A percentile compares a stretch with the other conserved stretches of the same genome.
Evolutionary conservation across 2,329 filamentous ascomycete species (phyloP).

Genomic region (Talaromyces sp.): DNA sequence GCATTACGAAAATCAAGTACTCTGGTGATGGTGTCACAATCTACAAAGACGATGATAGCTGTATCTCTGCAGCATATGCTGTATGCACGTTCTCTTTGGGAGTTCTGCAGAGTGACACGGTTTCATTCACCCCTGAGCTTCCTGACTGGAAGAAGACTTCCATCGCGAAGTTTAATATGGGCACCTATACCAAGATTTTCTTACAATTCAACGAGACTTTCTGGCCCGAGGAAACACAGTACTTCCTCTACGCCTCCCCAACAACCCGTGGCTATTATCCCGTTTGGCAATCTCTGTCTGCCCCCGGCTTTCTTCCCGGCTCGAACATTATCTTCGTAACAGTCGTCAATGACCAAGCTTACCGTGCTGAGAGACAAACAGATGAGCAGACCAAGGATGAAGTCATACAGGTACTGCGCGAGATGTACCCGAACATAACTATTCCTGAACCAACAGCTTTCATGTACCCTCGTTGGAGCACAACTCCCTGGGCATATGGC

Average conservation of each 20-base stretch:
- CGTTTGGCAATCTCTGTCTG: slow-evolving; percentile 65
- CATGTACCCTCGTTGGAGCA: slow-evolving; percentile 63
- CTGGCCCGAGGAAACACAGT: slow-evolving; percentile 61
- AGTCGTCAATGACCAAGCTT: slow-evolving; percentile 59
- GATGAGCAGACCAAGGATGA: slow-evolving; percentile 62
- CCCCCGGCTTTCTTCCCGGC: slow-evolving; percentile 60
- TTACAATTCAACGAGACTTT: slow-evolving; percentile 69
- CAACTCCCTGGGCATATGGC: slow-evolving; percentile 57
- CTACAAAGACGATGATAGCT: slow-evolving; percentile 56
- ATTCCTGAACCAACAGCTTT: slow-evolving; percentile 65
- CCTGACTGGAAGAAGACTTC: slow-evolving; percentile 67
- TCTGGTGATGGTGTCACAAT: slow-evolving; percentile 57
- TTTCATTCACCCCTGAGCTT: slow-evolving; percentile 61
- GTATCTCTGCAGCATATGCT: slow-evolving; percentile 63
- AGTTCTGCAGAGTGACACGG: slow-evolving; percentile 64
- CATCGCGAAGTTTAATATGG: slow-evolving; percentile 68
- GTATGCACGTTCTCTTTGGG: slow-evolving; percentile 70
- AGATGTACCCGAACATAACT: slow-evolving; percentile 62
- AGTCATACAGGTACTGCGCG: slow-evolving; percentile 59
- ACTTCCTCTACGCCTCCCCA: slow-evolving; percentile 57
- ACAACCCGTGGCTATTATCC: slow-evolving; percentile 58
- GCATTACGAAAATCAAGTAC: slow-evolving; percentile 60
- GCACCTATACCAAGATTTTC: slow-evolving; percentile 74
- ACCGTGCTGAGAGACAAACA: slow-evolving; percentile 61
- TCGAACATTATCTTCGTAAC: slow-evolving; percentile 70